A percentile compares a stretch with the other conserved stretches of the same genome.
Conservation (phyloP, 1,139 yeast species). For the Saccharomyces hybrid region DNA sequence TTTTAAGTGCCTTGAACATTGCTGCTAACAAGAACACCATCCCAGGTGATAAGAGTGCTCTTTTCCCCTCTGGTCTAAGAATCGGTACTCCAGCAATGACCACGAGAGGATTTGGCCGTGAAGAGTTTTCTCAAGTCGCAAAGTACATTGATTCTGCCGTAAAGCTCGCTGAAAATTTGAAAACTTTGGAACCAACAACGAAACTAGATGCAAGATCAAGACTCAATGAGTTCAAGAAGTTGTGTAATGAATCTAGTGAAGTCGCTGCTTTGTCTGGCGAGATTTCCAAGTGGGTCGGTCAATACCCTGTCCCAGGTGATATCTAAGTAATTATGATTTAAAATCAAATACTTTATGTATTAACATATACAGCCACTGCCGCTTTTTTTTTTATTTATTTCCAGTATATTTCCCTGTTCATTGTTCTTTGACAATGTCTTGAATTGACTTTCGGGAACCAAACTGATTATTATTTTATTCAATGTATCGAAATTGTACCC, state of each 20-base stretch:
- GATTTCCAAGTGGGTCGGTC: constrained; percentile 58
- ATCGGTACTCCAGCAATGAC: constrained; percentile 99
- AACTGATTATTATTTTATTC: constrained; percentile 71
- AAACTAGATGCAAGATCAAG: constrained; percentile 58
- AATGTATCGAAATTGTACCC: constrained; percentile 74
- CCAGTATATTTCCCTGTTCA: constrained; percentile 2
- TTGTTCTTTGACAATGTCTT: constrained; percentile 1
- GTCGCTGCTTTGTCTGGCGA: constrained; percentile 55
- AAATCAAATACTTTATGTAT: background rate
- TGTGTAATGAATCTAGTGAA: constrained; percentile 52
- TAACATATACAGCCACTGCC: constrained; percentile 4
- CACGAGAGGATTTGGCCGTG: constrained; percentile 81
- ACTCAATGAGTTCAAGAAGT: constrained; percentile 53
- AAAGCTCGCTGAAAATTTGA: constrained; percentile 52
- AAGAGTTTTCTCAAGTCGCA: constrained; percentile 73
- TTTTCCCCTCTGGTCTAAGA: constrained; percentile 92
- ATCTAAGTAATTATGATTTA: constrained; percentile 16
- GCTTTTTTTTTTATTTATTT: background rate
- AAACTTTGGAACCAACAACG: constrained; percentile 39
- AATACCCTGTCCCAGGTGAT: constrained; percentile 78
- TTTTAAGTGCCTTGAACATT: constrained; percentile 80
- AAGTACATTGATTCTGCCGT: constrained; percentile 75
- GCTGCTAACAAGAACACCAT: constrained; percentile 95
- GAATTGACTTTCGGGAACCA: constrained; percentile 46
- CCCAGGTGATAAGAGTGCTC: constrained; percentile 92